Percentiles rank a stretch among this genome's conserved stretches.
Conservation (phyloP, 2,329 filamentous ascomycete genomes). For the Aspergillus sp. region DNA sequence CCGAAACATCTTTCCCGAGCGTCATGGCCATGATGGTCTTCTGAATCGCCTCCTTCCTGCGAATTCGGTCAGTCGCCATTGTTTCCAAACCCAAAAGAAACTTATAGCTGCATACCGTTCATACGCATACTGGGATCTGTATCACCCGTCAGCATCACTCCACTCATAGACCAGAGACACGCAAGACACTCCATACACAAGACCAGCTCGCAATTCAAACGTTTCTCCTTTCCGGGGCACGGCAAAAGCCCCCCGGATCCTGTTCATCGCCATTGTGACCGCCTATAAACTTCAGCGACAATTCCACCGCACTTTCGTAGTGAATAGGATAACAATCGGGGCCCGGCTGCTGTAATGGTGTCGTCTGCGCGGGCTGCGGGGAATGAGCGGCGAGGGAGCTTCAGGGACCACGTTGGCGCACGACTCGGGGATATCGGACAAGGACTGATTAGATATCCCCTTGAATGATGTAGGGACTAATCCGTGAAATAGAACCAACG, state of each 20-base stretch:
- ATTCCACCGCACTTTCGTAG: slow-evolving; percentile 30
- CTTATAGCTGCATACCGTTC: slow-evolving; percentile 54
- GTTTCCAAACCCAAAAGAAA: neutral
- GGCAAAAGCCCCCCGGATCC: slow-evolving; percentile 88
- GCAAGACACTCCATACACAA: slow-evolving; percentile 52
- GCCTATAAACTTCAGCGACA: slow-evolving; percentile 28
- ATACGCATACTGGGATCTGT: slow-evolving; percentile 93
- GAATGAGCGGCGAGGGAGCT: slow-evolving; percentile 20
- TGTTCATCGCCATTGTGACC: slow-evolving; percentile 77
- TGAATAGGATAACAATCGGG: slow-evolving; percentile 9
- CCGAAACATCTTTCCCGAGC: slow-evolving; percentile 94
- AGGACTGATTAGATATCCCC: slow-evolving; percentile 3
- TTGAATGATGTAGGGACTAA: slow-evolving; percentile 1
- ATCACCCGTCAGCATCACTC: slow-evolving; percentile 29
- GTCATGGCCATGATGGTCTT: slow-evolving; percentile 99
- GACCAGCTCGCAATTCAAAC: slow-evolving; percentile 87
- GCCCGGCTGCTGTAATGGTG: slow-evolving; percentile 6
- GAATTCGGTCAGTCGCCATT: neutral
- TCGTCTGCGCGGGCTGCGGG: slow-evolving; percentile 22
- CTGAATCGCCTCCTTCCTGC: slow-evolving; percentile 91
- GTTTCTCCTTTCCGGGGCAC: slow-evolving; percentile 95
- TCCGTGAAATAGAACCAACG: no score
- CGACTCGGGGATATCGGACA: slow-evolving; percentile 4
- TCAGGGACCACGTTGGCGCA: slow-evolving; percentile 20
- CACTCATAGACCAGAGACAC: slow-evolving; percentile 4